Evolutionary conservation across 441 rosid species (phyloP), one percentile per base, ranked within the genome.

Genomic region (Omphalea diandra): DNA sequence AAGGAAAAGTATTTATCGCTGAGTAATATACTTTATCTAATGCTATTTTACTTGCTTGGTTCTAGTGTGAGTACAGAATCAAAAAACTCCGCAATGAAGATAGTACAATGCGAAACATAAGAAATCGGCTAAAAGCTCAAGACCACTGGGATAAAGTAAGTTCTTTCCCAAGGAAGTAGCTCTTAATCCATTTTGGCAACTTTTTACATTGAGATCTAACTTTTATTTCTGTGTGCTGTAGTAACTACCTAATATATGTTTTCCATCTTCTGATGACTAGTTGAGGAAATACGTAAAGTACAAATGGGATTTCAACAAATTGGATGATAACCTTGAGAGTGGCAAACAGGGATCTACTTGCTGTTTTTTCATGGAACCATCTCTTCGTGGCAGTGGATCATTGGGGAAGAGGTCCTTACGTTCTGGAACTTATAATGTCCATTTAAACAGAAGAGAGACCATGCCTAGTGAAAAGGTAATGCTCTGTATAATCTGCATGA

Each of bases 231-330:
- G n/a, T n/a, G 14, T 62, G 15, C 10, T 63, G 36, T 62, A 49
- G 18, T 32, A 52, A 49, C 49, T 76, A 47, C 67, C 43, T 67
- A n/a, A 65, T 72, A 15, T n/a, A 27, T 49, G 18, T 8, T 31
- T 18, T 22, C 65, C 41, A n/a, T 40, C 60, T 38, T 77, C 66
- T 63, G 59, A 53, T 43, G 49, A 78, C 71, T 83, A 93, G 99
- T 79, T 95, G 86, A 85, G 99, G 81, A 90, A 88, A 85, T 93
- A 90, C 78, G 98, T 95, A 60, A 86, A 75, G 78, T 93, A 88
- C 86, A 95, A 84, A 17, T 95, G 90, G 89, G 91, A 82, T 68
- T 84, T 85, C 87, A 69, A 71, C 74, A 77, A 68, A 53, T 68
- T 89, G 85, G 85, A 83, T 61, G 87, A 83, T 63, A 79, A 81